Evolutionary conservation across 441 rosid genomes (phyloP).

Genomic region (Oxalis stricta): DNA sequence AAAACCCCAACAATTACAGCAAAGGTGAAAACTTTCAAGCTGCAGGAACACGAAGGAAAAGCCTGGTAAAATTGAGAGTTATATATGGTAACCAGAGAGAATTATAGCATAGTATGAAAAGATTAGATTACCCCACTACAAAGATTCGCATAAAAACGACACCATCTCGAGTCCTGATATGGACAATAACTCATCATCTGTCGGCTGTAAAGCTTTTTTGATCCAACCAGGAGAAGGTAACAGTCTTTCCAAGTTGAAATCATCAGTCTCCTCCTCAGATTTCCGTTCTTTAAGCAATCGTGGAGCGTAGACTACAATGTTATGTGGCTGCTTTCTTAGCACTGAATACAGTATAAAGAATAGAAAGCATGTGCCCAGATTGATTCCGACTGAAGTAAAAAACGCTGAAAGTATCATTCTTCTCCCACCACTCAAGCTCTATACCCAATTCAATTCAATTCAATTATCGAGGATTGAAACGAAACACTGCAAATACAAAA

Average conservation of each 20-base stretch:
- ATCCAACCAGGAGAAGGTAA: slow-evolving; percentile 86
- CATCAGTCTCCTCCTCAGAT: slow-evolving; percentile 15
- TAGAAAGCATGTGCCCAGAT: slow-evolving; percentile 65
- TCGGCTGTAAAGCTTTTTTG: slow-evolving; percentile 44
- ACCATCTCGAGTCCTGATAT: slow-evolving; percentile 58
- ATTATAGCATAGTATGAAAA: no score
- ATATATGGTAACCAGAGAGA: no score
- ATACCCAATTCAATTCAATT: no score
- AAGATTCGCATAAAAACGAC: slow-evolving; percentile 58
- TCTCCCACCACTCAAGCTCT: not conserved
- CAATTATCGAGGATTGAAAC: no score
- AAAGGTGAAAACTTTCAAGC: slow-evolving; percentile 54
- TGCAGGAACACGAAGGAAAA: slow-evolving; percentile 19
- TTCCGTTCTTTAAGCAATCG: slow-evolving; percentile 36
- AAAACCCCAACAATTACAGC: slow-evolving; percentile 54
- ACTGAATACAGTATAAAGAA: slow-evolving; percentile 70
- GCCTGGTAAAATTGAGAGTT: no score
- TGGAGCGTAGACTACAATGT: slow-evolving; percentile 50
- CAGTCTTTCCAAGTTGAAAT: slow-evolving; percentile 53
- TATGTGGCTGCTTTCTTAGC: slow-evolving; percentile 68
- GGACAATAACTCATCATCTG: slow-evolving; percentile 55
- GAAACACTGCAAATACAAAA: no score
- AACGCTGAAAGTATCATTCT: slow-evolving; percentile 78
- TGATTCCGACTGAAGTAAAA: slow-evolving; percentile 86
- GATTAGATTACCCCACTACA: slow-evolving; percentile 33